Percentiles rank a stretch among this genome's conserved stretches.
phyloP scores from a whole-genome alignment of 2,329 filamentous ascomycete species.

The Arachnopeziza araneosa region DNA sequence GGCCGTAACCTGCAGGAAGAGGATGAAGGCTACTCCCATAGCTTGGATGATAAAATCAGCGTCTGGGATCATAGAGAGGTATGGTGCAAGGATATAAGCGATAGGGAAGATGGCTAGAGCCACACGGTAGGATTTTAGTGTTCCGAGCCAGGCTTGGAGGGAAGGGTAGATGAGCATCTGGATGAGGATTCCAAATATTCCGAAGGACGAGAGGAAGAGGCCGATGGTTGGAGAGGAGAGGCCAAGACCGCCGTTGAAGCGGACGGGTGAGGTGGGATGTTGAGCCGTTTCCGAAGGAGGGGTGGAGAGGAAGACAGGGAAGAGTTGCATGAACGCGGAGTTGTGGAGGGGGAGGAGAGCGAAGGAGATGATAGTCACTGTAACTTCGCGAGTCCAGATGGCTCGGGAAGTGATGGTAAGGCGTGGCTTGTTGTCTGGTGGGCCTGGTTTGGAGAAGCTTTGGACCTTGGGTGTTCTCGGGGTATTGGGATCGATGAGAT shows the following conservation, averaged over 20 bases:
- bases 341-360: conserved; percentile 68
- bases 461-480: neutral
- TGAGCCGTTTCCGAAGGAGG: conserved; percentile 36
- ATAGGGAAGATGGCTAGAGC: conserved; percentile 65
- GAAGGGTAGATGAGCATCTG: conserved; percentile 67
- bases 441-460: neutral
- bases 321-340: conserved; percentile 54
- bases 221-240: conserved; percentile 63
- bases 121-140: conserved; percentile 59
- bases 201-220: conserved; percentile 63
- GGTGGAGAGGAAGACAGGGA: conserved; percentile 55
- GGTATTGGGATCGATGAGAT: neutral
- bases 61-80: conserved; percentile 54
- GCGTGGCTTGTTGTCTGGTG: neutral
- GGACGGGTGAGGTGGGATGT: conserved; percentile 43
- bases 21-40: conserved; percentile 53
- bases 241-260: conserved; percentile 64
- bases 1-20: conserved; percentile 64
- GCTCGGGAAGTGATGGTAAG: conserved; percentile 25
- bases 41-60: conserved; percentile 36
- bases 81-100: conserved; percentile 65
- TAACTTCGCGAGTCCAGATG: conserved; percentile 28
- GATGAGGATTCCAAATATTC: conserved; percentile 62
- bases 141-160: conserved; percentile 61
- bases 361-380: conserved; percentile 53